Conservation (phyloP, 129 eudicot genomes). For the Artemisia annua region DNA sequence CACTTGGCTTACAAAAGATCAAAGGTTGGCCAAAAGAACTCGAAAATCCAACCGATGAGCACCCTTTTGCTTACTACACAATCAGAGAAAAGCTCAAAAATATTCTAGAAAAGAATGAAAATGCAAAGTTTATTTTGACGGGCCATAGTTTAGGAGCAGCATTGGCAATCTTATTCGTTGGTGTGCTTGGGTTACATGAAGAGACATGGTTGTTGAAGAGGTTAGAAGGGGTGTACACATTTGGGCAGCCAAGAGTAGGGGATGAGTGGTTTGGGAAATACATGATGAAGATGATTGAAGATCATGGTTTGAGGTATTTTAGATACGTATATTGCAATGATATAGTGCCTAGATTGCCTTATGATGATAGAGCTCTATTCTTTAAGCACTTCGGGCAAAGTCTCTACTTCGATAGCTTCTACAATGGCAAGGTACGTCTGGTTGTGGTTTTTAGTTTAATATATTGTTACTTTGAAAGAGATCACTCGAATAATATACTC, state of each 20-base stretch:
- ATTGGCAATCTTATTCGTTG: conserved; percentile 61
- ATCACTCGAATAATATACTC: neutral
- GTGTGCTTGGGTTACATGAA: conserved; percentile 53
- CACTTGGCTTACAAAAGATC: conserved; percentile 60
- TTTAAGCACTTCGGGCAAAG: conserved; percentile 79
- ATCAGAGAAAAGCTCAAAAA: conserved; percentile 55
- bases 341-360: conserved; percentile 78
- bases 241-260: conserved; percentile 94
- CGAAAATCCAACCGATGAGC: conserved; percentile 20
- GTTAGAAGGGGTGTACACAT: conserved; percentile 78
- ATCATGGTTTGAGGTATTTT: conserved; percentile 47
- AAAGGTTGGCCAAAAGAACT: conserved; percentile 73
- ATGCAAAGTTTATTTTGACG: conserved; percentile 57
- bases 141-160: conserved; percentile 93
- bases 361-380: conserved; percentile 52
- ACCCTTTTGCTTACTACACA: conserved; percentile 61
- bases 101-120: conserved; percentile 36
- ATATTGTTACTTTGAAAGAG: no score
- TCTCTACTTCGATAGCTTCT: conserved; percentile 62
- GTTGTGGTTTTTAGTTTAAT: no score
- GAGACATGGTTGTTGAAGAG: conserved; percentile 57
- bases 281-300: conserved; percentile 48
- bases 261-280: conserved; percentile 62
- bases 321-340: conserved; percentile 76
- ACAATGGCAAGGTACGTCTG: conserved; percentile 40